phyloP scores from a whole-genome alignment of 2,329 filamentous ascomycete species.

The Aspergillaceae sp. region DNA sequence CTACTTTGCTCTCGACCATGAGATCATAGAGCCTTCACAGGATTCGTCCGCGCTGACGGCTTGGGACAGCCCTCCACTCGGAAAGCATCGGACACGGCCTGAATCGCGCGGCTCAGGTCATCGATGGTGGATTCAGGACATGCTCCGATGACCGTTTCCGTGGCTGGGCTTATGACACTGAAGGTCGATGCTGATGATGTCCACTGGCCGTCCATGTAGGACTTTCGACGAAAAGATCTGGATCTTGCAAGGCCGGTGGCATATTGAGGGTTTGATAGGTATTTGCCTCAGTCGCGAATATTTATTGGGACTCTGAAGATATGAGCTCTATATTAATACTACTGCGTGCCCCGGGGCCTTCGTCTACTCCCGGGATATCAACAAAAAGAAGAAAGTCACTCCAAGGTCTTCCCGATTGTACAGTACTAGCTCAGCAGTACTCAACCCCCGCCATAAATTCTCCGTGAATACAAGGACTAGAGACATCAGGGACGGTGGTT shows the following conservation, averaged over 20 bases:
- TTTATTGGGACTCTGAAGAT: not conserved
- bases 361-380: not conserved
- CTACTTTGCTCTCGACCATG: slow-evolving; percentile 53
- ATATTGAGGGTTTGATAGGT: no score
- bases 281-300: not conserved
- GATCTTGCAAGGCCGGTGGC: slow-evolving; percentile 49
- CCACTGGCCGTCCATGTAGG: slow-evolving; percentile 87
- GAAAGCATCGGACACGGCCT: slow-evolving; percentile 66
- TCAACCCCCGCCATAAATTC: no score
- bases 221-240: slow-evolving; percentile 69
- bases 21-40: slow-evolving; percentile 56
- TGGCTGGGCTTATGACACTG: slow-evolving; percentile 71
- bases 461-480: no score
- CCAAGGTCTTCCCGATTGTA: not conserved
- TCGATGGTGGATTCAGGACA: slow-evolving; percentile 66
- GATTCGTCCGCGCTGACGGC: slow-evolving; percentile 49
- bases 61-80: slow-evolving; percentile 53
- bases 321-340: not conserved
- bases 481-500: no score
- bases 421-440: no score
- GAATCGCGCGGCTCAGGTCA: no score
- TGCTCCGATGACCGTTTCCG: slow-evolving; percentile 65
- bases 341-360: not conserved
- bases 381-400: not conserved
- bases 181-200: slow-evolving; percentile 73